Evolutionary conservation across 331 rosid species (phyloP), one percentile per base, ranked within the genome.

Genomic region (Quercus lobata): DNA sequence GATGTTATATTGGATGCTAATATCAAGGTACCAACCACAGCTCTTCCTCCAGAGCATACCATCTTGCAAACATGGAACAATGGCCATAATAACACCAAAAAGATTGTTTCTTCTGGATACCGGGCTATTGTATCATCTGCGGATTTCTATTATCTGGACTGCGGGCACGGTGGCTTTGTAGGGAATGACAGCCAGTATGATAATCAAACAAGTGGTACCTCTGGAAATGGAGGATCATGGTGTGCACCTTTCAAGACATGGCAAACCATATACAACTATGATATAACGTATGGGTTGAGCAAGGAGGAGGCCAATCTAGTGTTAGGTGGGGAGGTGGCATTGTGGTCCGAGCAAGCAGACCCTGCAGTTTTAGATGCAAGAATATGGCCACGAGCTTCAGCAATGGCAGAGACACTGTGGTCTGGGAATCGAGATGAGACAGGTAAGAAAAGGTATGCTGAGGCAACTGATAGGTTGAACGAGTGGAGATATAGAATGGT

Each of bases 321-420:
- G 77, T 80, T 94, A 19, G 98, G 97, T 35, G 98, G 97, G 56
- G 98, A 94, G 54, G 97, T 91, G 82, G 90, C 98, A 7, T 72
- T 94, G 65, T 94, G 95, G 97, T 87, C 92, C 0, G 98, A 94
- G 83, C 97, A 94, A 84, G 92, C 98, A 0, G 98, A 94, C 57
- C 63, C 76, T 16, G 83, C 90, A 1, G 97, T 92, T 72, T 69
- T 94, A 81, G 97, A 94, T 66, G 78, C 88, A 0, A 78, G 97
- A 53, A 7, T 94, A 75, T 94, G 98, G 98, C 98, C 98, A 0
- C 83, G 98, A 81, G 25, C 89, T 80, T 88, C 92, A 5, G 97
- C 97, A 19, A 46, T 92, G 91, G 97, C 94, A 0, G 97, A 94
- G 87, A 29, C 93, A 0, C 70, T 91, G 76, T 94, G 98, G 98